Conservation (phyloP, 768 basidiomycete genomes). For the Boletus pseudo-olivaceus region DNA sequence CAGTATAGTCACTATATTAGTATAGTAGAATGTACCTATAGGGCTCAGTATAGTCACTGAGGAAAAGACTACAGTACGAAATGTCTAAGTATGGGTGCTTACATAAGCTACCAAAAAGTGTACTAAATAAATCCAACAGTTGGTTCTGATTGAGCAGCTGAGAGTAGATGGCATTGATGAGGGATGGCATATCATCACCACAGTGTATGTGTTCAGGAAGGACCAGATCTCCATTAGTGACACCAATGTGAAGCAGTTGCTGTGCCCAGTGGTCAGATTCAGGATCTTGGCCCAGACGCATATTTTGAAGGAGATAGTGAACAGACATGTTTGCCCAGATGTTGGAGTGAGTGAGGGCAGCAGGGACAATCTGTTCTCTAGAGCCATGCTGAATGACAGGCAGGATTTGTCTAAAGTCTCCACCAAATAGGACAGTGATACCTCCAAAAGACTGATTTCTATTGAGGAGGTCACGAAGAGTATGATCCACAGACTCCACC, state of each 20-base stretch:
- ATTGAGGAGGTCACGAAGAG: too few species aligned
- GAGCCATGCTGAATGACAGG: conserved; percentile 34
- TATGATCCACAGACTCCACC: conserved; percentile 40
- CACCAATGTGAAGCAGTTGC: conserved; percentile 12
- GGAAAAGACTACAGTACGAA: too few species aligned
- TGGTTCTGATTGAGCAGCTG: conserved; percentile 26
- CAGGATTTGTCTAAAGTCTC: conserved; percentile 47
- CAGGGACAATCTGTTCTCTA: conserved; percentile 12
- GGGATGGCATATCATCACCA: conserved; percentile 13
- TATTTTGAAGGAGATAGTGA: conserved; percentile 38
- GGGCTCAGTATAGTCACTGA: too few species aligned
- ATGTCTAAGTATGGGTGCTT: too few species aligned
- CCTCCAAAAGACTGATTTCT: conserved; percentile 33
- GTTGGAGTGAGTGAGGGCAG: conserved; percentile 25
- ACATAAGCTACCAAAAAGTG: too few species aligned
- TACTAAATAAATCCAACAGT: too few species aligned
- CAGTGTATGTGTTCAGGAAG: conserved; percentile 29
- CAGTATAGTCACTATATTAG: too few species aligned
- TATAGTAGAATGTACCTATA: too few species aligned
- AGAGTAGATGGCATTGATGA: conserved; percentile 30
- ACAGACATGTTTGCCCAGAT: conserved; percentile 38
- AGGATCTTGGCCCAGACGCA: conserved; percentile 34
- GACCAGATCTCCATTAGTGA: conserved; percentile 15
- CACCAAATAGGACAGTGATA: conserved; percentile 45
- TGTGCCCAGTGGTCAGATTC: conserved; percentile 32